Conservation (phyloP, 2,329 filamentous ascomycete species). For the Colletotrichum spaethianum region DNA sequence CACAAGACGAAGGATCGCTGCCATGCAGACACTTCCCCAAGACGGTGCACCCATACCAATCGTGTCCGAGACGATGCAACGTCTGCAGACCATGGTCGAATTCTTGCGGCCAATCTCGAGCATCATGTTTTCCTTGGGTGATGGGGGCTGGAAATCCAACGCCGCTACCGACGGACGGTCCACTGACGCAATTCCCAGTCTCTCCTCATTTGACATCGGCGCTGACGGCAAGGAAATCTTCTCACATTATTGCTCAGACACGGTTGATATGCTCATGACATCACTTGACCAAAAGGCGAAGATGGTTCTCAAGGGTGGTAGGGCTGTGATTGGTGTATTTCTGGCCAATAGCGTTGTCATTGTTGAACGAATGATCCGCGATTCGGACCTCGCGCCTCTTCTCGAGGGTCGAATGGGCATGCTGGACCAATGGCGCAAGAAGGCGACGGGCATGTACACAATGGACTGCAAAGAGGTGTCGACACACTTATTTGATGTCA, state of each 20-base stretch:
- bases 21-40: slow-evolving; percentile 77
- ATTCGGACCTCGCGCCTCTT: slow-evolving; percentile 82
- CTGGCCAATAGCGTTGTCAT: slow-evolving; percentile 89
- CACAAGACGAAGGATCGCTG: slow-evolving; percentile 77
- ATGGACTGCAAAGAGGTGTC: slow-evolving; percentile 92
- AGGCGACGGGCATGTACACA: slow-evolving; percentile 84
- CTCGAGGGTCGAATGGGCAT: slow-evolving; percentile 76
- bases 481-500: slow-evolving; percentile 87
- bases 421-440: slow-evolving; percentile 90
- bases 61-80: slow-evolving; percentile 87
- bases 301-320: slow-evolving; percentile 79
- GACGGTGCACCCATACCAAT: slow-evolving; percentile 86
- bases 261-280: slow-evolving; percentile 84
- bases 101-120: slow-evolving; percentile 90
- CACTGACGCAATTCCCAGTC: slow-evolving; percentile 76
- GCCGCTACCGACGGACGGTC: slow-evolving; percentile 66
- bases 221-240: slow-evolving; percentile 92
- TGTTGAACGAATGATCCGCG: slow-evolving; percentile 86
- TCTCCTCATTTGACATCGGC: slow-evolving; percentile 87
- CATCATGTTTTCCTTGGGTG: slow-evolving; percentile 91
- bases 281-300: slow-evolving; percentile 83
- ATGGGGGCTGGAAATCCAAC: slow-evolving; percentile 86
- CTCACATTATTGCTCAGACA: slow-evolving; percentile 90
- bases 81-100: slow-evolving; percentile 87
- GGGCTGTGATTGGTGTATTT: slow-evolving; percentile 87